A percentile compares a stretch with the other conserved stretches of the same genome.
These are phyloP conservation scores for Eutrema japonicum DNA, from an alignment of 345 rosid genomes.

Conservation along the genomic window DNA sequence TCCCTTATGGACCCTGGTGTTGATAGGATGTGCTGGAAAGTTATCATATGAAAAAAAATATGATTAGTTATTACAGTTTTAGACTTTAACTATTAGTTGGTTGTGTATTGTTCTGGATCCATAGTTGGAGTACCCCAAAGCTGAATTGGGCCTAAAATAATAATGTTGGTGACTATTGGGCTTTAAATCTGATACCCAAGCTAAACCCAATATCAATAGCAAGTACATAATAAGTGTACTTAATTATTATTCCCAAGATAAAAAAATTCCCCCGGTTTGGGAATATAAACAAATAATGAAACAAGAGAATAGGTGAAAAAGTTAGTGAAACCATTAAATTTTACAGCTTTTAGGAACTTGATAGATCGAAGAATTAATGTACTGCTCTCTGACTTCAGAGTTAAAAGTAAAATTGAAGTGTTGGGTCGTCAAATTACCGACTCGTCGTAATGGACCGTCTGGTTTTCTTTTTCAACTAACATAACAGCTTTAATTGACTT, in stretches of 20 bases:
- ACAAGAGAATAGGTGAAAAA: conserved; percentile 15
- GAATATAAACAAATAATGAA: neutral
- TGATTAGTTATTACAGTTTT: neutral
- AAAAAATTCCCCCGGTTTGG: neutral
- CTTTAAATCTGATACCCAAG: neutral
- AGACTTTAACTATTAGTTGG: neutral
- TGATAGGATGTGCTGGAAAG: no score
- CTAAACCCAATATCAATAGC: conserved; percentile 8
- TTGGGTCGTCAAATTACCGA: conserved; percentile 33
- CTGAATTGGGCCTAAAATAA: neutral
- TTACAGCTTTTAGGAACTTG: conserved; percentile 8
- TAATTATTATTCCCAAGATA: neutral
- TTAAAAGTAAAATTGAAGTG: conserved; percentile 7
- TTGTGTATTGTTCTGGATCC: neutral
- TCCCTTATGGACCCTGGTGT: no score
- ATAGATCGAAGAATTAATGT: conserved; percentile 9
- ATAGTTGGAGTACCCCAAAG: neutral
- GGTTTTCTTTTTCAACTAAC: conserved; percentile 5
- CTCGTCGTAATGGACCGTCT: conserved; percentile 14
- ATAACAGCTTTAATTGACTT: conserved; percentile 33
- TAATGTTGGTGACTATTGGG: neutral
- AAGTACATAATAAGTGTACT: neutral
- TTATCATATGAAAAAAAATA: no score
- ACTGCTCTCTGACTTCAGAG: conserved; percentile 10
- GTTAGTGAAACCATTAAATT: neutral